Evolutionary conservation across 345 rosid genomes (phyloP), one percentile per base, ranked within the genome.

Genomic region (Erucastrum elatum): DNA sequence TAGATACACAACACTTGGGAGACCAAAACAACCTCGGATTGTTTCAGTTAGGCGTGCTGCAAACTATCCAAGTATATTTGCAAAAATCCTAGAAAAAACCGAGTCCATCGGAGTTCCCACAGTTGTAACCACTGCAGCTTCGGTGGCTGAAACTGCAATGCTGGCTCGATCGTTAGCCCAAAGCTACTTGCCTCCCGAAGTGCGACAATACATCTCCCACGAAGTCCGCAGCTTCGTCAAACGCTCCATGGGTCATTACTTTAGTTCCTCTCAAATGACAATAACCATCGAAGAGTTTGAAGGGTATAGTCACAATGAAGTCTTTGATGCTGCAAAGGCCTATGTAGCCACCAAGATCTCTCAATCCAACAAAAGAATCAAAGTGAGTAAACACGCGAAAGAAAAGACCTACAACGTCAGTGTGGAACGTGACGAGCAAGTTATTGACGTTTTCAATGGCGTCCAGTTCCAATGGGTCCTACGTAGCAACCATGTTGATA

Each of bases 321-420:
- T 87, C 63, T 89, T 77, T 70, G 74, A 75, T n/a, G 86, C 91
- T 8, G 93, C 90, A 4, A 72, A 84, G 66, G 67, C 76, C 5
- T 89, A 87, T 51, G 59, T 89, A 65, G 80, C 84, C 59, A 60
- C 77, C 75, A 83, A 76, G 66, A 69, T 76, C 79, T 72, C 85
- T 61, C 81, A 85, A 64, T 59, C 77, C 17, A 75, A 82, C 15
- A 75, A 64, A 11, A 80, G 83, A 31, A 62, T 87, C 84, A 85
- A 80, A 46, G 87, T 88, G 46, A 83, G 83, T 78, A 92, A 88
- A 77, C 82, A 79, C 17, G 88, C 85, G 26, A 90, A 87, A 61
- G 93, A 90, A 56, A 75, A 85, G 11, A 77, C 84, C 25, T 64
- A 87, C 34, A 68, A 73, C 0, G 74, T 87, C 59, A 44, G 87